Evolutionary conservation across 2,329 filamentous ascomycete species (phyloP), one percentile per base, ranked within the genome.

Genomic region (Monilinia laxa): DNA sequence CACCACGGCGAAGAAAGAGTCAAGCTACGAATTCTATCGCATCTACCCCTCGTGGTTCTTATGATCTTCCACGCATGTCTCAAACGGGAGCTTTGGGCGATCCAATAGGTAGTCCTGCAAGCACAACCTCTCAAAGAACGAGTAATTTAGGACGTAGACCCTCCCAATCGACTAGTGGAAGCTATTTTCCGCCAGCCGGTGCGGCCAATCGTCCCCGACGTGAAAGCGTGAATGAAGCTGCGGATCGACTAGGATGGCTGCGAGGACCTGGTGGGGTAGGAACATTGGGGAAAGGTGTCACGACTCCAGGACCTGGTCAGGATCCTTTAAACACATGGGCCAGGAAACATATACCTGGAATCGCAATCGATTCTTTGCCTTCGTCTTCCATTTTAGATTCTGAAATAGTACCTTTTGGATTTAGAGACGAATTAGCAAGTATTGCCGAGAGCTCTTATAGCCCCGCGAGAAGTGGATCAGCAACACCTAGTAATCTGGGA

Each of bases 261-360:
- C 86, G 89, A 53, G 90, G 92, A 0, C 92, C 94, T 2, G 94
- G 94, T 25, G 94, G 93, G 18, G 92, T 98, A 1, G 94, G 94
- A 10, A 93, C 92, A 0, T 85, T 98, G 77, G 84, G 84, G 45
- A 86, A 85, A 71, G 87, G 85, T 71, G 87, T 91, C 42, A 86
- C 87, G 63, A 86, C 85, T 16, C 91, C 92, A 0, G 94, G 94
- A 0, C 93, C 94, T 3, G 92, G 91, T 10, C 87, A 90, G 71
- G 94, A 98, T 76, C 87, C 88, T 7, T 80, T 98, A 68, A 97
- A 94, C 76, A 87, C 90, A 53, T 91, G 94, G 81, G 89, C 95
- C 65, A 90, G 87, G 35, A 90, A 92, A 71, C 92, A 97, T 75
- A 78, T 97, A 1, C 93, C 94, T 0, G 88, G 88, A 25, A 84